Evolutionary conservation across 1,139 yeast species (phyloP), one percentile per base, ranked within the genome.

Genomic region (Pichia cactophila): DNA sequence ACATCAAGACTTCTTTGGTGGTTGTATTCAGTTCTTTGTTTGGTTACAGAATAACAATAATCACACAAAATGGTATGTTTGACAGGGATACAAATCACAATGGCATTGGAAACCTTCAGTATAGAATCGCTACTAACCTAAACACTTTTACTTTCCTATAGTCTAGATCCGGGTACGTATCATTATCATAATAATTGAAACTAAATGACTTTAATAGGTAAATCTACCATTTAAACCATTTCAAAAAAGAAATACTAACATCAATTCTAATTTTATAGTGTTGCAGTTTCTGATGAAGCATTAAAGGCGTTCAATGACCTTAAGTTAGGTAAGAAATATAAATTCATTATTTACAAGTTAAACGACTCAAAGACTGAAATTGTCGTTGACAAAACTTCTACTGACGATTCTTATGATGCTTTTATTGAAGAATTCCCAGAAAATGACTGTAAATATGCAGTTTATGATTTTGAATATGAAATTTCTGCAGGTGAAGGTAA

Each of bases 381-480:
- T 69, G 78, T 89, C 50, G 97, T 92, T 54, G 92, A 84, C 64
- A 79, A 84, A 69, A 86, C 94, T 54, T 87, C 96, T 50, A 73
- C 77, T 49, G 84, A 81, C 38, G 64, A 65, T 39, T 56, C 63
- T 10, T 92, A 92, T 72, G 97, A 92, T 61, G 73, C 78, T 44
- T 92, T 92, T 71, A 72, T 90, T 61, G 88, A 79, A 64, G 80
- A 86, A 67, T 80, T 92, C 62, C 97, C 97, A 63, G 99, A 94
- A 74, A 80, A 86, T 67, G 96, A 90, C 65, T 89, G 97, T 74
- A 83, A 90, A 69, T 94, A 92, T 69, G 98, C 98, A 54, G 82
- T 94, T 54, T 92, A 89, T 72, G 97, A 90, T 72, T 90, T 92
- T 62, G 97, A 90, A 72, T 92, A 89, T 71, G 96, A 89, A 69